Conservation (phyloP, 73 alveolate species). For the Paramecium octaurelia region DNA sequence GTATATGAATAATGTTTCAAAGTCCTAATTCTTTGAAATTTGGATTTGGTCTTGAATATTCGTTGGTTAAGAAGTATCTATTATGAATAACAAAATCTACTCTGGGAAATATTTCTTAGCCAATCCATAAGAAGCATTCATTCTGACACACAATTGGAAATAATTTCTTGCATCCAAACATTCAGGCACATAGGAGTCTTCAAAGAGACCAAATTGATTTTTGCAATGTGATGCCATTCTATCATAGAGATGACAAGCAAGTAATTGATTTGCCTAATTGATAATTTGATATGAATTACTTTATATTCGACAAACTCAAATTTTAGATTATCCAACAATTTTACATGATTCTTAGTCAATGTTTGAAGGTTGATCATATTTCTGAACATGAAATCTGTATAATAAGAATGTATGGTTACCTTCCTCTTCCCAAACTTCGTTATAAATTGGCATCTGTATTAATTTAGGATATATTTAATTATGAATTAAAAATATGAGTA, state of each 20-base stretch:
- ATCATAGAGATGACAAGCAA: conserved; percentile 61
- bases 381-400: conserved; percentile 48
- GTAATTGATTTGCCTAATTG: conserved; percentile 49
- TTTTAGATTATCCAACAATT: conserved; percentile 49
- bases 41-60: conserved; percentile 63
- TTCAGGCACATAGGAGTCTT: conserved; percentile 59
- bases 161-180: conserved; percentile 61
- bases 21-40: conserved; percentile 57
- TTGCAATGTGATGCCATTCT: conserved; percentile 64
- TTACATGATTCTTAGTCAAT: conserved; percentile 53
- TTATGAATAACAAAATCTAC: background rate
- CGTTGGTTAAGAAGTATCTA: conserved; percentile 53
- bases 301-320: conserved; percentile 64
- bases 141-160: conserved; percentile 50
- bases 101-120: conserved; percentile 64
- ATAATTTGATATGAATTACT: conserved; percentile 18
- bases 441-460: conserved; percentile 37
- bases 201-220: conserved; percentile 60
- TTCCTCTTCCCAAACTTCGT: conserved; percentile 51
- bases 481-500: background rate
- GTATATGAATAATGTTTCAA: background rate
- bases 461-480: background rate
- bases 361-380: conserved; percentile 49
- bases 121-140: conserved; percentile 57
- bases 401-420: background rate